These are phyloP conservation scores for Solanum appendiculatum DNA, from an alignment of 257 asterid species.

Conservation along the genomic window DNA sequence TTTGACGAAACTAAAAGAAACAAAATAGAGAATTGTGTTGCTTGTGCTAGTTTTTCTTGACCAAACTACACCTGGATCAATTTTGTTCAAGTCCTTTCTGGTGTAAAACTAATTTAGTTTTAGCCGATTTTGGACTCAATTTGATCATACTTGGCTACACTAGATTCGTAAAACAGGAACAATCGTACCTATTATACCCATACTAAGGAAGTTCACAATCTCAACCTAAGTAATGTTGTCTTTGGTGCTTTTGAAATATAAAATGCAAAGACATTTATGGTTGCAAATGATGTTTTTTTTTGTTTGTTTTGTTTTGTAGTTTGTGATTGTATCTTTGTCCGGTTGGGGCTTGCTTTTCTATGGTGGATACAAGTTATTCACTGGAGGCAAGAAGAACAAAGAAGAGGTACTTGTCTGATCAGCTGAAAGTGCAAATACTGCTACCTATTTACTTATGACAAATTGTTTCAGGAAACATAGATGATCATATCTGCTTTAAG, in stretches of 20 bases:
- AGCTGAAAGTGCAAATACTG: background rate
- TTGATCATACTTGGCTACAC: background rate
- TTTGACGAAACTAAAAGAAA: background rate
- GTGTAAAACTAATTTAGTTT: background rate
- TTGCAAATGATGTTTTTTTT: background rate
- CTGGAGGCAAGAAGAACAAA: slow-evolving; percentile 61
- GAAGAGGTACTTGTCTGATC: slow-evolving; percentile 41
- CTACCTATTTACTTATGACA: background rate
- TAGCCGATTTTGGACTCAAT: background rate
- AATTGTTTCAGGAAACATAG: background rate
- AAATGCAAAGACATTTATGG: background rate
- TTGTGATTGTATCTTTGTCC: slow-evolving; percentile 70
- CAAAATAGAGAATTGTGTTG: background rate
- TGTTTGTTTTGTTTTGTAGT: slow-evolving; percentile 38
- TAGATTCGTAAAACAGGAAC: background rate
- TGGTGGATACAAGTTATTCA: slow-evolving; percentile 52
- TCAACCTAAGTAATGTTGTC: background rate
- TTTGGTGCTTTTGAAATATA: background rate
- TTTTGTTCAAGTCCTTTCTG: background rate
- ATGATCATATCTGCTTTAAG: background rate
- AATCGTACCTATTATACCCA: background rate
- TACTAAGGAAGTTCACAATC: background rate
- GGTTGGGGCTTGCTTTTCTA: slow-evolving; percentile 68
- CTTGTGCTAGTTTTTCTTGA: background rate
- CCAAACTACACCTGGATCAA: background rate